Conservation (phyloP, 1,139 yeast species). For the Yamadazyma jaroonii region DNA sequence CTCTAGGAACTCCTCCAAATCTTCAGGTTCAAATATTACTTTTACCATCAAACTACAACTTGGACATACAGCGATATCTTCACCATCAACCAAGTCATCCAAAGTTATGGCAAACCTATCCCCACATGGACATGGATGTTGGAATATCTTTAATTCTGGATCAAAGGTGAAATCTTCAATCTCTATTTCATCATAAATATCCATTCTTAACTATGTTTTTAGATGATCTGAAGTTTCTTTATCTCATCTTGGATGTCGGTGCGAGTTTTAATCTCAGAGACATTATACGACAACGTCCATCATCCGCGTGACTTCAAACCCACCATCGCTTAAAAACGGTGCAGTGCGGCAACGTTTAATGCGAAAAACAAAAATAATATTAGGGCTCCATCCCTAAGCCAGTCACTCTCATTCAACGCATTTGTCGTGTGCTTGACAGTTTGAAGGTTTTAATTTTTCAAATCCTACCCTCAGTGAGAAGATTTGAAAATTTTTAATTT, state of each 20-base stretch:
- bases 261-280: too few relatives aligned
- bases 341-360: too few relatives aligned
- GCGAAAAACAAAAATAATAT: too few relatives aligned
- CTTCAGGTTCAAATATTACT: conserved; percentile 74
- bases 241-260: conserved; percentile 3
- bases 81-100: conserved; percentile 87
- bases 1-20: conserved; percentile 33
- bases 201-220: conserved; percentile 26
- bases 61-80: conserved; percentile 94
- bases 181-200: conserved; percentile 90
- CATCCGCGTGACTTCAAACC: too few relatives aligned
- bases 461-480: conserved; percentile 2
- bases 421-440: neutral
- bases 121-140: conserved; percentile 98
- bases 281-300: too few relatives aligned
- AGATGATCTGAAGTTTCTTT: conserved; percentile 1
- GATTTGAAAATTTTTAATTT: conserved; percentile 5
- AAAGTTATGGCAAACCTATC: conserved; percentile 85
- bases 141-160: conserved; percentile 72
- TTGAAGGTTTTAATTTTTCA: conserved; percentile 1
- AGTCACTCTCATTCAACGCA: neutral
- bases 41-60: conserved; percentile 92
- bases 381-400: conserved; percentile 1
- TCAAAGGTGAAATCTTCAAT: conserved; percentile 96
- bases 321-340: neutral